Evolutionary conservation across 2,329 filamentous ascomycete genomes (phyloP).

Genomic region (Phialemonium atrogriseum): DNA sequence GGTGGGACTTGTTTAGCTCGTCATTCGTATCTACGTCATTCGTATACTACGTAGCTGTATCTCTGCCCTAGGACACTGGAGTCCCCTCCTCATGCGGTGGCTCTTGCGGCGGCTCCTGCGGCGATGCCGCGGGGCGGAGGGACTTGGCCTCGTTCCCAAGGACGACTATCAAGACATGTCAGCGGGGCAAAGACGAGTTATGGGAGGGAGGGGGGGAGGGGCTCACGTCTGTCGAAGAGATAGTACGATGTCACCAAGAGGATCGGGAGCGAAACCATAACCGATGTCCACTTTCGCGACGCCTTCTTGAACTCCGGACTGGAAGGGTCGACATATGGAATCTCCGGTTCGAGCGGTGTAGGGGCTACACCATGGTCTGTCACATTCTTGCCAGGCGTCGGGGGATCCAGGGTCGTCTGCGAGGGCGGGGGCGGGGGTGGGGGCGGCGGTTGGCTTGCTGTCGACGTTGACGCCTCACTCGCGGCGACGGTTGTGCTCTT

Average conservation of each 20-base stretch:
- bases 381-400: not conserved
- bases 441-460: not conserved
- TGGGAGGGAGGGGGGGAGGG: too few relatives aligned
- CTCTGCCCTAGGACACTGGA: too few relatives aligned
- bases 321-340: constrained; percentile 16
- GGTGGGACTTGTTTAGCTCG: too few relatives aligned
- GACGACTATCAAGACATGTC: too few relatives aligned
- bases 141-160: too few relatives aligned
- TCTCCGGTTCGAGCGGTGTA: not conserved
- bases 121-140: too few relatives aligned
- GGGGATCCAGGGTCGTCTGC: not conserved
- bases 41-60: too few relatives aligned
- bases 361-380: not conserved
- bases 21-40: too few relatives aligned
- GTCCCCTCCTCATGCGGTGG: too few relatives aligned
- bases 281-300: constrained; percentile 34
- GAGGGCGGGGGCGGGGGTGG: not conserved
- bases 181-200: too few relatives aligned
- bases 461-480: not conserved
- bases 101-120: too few relatives aligned
- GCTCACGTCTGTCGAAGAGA: constrained; percentile 42
- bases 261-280: constrained; percentile 45
- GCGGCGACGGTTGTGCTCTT: not conserved
- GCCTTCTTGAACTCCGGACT: constrained; percentile 34
- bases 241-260: constrained; percentile 47